Percentiles rank a stretch among this genome's conserved stretches.
phyloP scores from a whole-genome alignment of 768 basidiomycete species.

The Dictyophora rubrovolvata region DNA sequence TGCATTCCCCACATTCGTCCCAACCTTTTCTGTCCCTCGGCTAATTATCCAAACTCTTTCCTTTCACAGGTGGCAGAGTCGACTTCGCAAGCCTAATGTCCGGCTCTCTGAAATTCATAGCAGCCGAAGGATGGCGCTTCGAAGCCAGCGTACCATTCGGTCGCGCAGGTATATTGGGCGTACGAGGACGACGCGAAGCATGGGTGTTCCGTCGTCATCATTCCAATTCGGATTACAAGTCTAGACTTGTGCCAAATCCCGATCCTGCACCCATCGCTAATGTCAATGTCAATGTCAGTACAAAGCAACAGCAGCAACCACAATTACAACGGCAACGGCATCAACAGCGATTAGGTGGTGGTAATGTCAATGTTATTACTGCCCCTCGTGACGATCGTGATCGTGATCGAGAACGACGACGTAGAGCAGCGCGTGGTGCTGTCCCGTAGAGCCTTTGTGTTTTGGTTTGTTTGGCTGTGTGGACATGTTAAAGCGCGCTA shows the following conservation, averaged over 20 bases:
- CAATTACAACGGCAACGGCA: not conserved
- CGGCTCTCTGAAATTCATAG: conserved; percentile 34
- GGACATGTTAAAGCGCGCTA: too few relatives aligned
- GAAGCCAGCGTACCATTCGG: conserved; percentile 60
- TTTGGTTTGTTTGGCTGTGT: too few relatives aligned
- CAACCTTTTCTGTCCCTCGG: not conserved
- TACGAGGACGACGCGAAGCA: conserved; percentile 42
- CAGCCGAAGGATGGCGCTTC: conserved; percentile 46
- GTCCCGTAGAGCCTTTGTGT: too few relatives aligned
- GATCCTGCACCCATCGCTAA: too few relatives aligned
- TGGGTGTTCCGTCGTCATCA: conserved; percentile 49
- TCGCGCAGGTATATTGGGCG: conserved; percentile 25
- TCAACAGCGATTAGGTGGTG: not conserved
- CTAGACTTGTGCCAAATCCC: not conserved
- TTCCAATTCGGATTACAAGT: not conserved
- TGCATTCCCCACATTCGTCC: not conserved
- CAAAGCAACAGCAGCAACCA: too few relatives aligned
- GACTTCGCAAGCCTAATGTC: not conserved
- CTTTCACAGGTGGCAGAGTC: not conserved
- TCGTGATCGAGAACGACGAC: not conserved
- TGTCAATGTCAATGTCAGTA: too few relatives aligned
- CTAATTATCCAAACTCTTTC: not conserved
- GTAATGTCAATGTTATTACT: not conserved
- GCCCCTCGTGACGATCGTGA: not conserved
- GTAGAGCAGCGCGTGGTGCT: not conserved